Conservation (phyloP, 305 asterid species). For the Fraxinus sp. region DNA sequence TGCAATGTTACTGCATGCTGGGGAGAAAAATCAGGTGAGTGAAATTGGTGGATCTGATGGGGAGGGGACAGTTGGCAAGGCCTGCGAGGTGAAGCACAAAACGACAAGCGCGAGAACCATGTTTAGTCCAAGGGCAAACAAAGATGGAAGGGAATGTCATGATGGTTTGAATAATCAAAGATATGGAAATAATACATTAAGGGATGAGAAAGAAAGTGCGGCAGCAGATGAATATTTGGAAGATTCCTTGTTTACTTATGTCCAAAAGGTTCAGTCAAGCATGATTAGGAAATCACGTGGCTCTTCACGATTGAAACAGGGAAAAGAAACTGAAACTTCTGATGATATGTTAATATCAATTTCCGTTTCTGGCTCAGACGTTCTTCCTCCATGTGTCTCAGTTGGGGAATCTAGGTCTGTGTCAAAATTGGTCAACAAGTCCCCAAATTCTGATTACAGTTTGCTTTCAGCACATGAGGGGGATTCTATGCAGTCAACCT, state of each 20-base stretch:
- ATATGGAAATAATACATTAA: conserved; percentile 26
- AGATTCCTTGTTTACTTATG: conserved; percentile 66
- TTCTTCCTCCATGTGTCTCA: conserved; percentile 17
- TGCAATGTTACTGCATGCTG: conserved; percentile 29
- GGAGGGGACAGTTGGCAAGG: conserved; percentile 34
- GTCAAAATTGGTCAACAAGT: conserved; percentile 31
- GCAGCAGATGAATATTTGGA: conserved; percentile 48
- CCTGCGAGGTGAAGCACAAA: conserved; percentile 33
- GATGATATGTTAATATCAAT: conserved; percentile 33
- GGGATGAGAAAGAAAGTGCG: conserved; percentile 37
- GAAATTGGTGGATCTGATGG: conserved; percentile 36
- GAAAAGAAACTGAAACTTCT: conserved; percentile 37
- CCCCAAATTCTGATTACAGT: conserved; percentile 30
- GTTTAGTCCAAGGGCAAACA: conserved; percentile 32
- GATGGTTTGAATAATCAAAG: conserved; percentile 28
- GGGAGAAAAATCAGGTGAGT: conserved; percentile 32
- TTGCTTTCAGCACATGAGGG: conserved; percentile 26
- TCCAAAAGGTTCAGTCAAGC: conserved; percentile 64
- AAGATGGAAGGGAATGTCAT: conserved; percentile 27
- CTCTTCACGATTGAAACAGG: conserved; percentile 48
- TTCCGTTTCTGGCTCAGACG: conserved; percentile 38
- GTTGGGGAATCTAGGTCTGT: conserved; percentile 30
- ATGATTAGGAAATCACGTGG: conserved; percentile 42
- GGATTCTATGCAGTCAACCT: conserved; percentile 28
- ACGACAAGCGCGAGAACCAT: conserved; percentile 44